Base-by-base conservation (phyloP, 2,329 filamentous ascomycete species). In the Neodidymelliopsis sp. region DNA sequence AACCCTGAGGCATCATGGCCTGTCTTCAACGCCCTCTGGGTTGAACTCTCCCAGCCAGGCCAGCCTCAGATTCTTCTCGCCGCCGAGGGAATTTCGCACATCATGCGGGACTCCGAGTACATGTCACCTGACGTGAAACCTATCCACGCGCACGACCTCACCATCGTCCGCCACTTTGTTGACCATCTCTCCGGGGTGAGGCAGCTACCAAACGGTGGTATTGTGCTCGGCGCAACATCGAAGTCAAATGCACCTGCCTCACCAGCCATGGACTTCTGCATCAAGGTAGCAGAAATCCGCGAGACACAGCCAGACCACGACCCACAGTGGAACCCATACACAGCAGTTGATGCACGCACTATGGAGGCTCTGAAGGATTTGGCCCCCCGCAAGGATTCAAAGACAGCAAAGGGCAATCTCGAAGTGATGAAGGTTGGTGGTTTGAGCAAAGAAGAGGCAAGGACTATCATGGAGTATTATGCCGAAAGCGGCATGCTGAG, bases 401-500 rank as follows among this genome's bases (percentile, higher is more conserved):
- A 51, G 16, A 49, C 42, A n/a, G 56, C 55, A 16, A 60, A 56
- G 56, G 70, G 73, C 42, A 67, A 67, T 6, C 69, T 71, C 2
- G 73, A 78, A 23, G 69, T 82, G 3, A 72, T 80, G 60, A 80
- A 82, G 15, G 68, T 96, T 15, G 79, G 82, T 30, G 88, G 90
- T 7, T 65, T 97, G 59, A 87, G 78, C 62, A 89, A 87, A 74
- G 75, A 81, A 2, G 93, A 97, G 75, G 86, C 90, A 9, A 83
- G 87, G 51, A 81, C 85, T 1, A 78, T 96, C 61, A 87, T 97
- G 85, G 91, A 97, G 77, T 97, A 97, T 76, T 97, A 93, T 80
- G 91, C 90, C 4, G 85, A 84, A 25, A 95, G 90, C 71, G 94
- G 93, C 10, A 79, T 96, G 69, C 71, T 96, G 67, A 83, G 89